phyloP scores from a whole-genome alignment of 1,139 yeast species.

The Saccharomycopsis hybrid region DNA sequence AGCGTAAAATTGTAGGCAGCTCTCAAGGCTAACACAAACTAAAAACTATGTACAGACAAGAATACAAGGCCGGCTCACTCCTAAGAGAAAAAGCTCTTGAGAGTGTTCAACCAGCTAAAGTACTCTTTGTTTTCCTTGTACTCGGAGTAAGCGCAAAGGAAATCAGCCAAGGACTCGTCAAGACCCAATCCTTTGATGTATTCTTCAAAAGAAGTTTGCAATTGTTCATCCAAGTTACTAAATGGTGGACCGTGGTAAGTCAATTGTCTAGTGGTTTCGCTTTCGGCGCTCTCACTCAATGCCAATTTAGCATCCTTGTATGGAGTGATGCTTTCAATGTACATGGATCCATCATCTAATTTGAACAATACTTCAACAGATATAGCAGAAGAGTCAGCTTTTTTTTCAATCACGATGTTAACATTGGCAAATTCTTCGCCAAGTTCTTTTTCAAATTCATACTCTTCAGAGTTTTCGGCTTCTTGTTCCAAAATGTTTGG shows the following conservation, averaged over 20 bases:
- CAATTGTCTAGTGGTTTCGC: conserved; percentile 60
- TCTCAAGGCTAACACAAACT: no score
- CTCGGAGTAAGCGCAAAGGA: conserved; percentile 69
- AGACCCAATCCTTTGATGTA: conserved; percentile 74
- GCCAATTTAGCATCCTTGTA: conserved; percentile 54
- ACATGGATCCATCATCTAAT: conserved; percentile 56
- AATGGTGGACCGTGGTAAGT: conserved; percentile 89
- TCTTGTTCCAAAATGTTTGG: conserved; percentile 34
- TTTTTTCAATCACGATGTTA: conserved; percentile 71
- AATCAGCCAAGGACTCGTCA: conserved; percentile 67
- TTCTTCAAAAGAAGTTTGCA: conserved; percentile 72
- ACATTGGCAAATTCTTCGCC: conserved; percentile 62
- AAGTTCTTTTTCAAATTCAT: conserved; percentile 32
- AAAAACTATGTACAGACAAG: no score
- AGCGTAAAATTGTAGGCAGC: no score
- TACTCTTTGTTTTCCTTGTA: conserved; percentile 84
- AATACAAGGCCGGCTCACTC: no score
- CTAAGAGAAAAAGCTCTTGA: conserved; percentile 33
- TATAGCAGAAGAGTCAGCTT: conserved; percentile 54
- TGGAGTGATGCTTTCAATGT: conserved; percentile 68
- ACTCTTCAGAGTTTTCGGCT: conserved; percentile 26
- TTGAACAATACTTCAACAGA: conserved; percentile 65
- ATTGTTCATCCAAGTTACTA: conserved; percentile 74
- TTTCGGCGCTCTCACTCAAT: conserved; percentile 52
- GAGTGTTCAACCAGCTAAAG: conserved; percentile 67